Percentiles rank a stretch among this genome's conserved stretches.
Evolutionary conservation across 208 protist genomes (phyloP).

Genomic region (Crithidia mellificae): DNA sequence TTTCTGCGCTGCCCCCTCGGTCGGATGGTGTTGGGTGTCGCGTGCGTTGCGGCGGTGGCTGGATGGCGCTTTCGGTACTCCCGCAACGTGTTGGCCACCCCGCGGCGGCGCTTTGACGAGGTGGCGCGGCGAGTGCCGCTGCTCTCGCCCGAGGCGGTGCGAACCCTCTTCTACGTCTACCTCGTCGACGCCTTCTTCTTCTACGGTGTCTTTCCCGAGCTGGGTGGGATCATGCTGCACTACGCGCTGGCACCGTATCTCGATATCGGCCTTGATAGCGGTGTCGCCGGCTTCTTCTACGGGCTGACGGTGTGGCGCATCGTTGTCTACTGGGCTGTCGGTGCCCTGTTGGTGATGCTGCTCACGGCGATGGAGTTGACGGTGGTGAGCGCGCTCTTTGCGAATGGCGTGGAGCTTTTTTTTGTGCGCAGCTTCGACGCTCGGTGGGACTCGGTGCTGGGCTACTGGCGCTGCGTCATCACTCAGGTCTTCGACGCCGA

Average conservation of each 20-base stretch:
- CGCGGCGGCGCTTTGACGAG: slow-evolving; percentile 53
- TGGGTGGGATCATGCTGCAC: slow-evolving; percentile 60
- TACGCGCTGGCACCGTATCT: slow-evolving; percentile 61
- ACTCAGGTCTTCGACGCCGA: slow-evolving; percentile 67
- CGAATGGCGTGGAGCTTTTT: slow-evolving; percentile 80
- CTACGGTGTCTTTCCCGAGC: slow-evolving; percentile 45
- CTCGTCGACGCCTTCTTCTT: slow-evolving; percentile 56
- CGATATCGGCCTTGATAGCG: slow-evolving; percentile 38
- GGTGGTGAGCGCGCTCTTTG: slow-evolving; percentile 67
- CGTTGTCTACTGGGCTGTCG: slow-evolving; percentile 62
- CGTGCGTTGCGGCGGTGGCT: slow-evolving; percentile 15
- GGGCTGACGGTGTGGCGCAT: slow-evolving; percentile 44
- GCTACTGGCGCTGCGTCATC: slow-evolving; percentile 65
- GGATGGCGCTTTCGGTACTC: slow-evolving; percentile 37
- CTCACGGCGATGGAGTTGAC: slow-evolving; percentile 57
- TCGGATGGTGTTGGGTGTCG: slow-evolving; percentile 14
- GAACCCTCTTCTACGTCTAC: slow-evolving; percentile 56
- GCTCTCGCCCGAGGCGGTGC: slow-evolving; percentile 40
- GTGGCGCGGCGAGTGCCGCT: slow-evolving; percentile 40
- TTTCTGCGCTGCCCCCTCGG: slow-evolving; percentile 33
- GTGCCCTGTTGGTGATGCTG: slow-evolving; percentile 46
- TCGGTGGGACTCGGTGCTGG: slow-evolving; percentile 41
- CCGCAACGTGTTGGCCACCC: slow-evolving; percentile 37
- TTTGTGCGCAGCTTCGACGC: slow-evolving; percentile 73
- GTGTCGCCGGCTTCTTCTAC: slow-evolving; percentile 29